phyloP scores from a whole-genome alignment of 208 protist species.

The Leishmania major region DNA sequence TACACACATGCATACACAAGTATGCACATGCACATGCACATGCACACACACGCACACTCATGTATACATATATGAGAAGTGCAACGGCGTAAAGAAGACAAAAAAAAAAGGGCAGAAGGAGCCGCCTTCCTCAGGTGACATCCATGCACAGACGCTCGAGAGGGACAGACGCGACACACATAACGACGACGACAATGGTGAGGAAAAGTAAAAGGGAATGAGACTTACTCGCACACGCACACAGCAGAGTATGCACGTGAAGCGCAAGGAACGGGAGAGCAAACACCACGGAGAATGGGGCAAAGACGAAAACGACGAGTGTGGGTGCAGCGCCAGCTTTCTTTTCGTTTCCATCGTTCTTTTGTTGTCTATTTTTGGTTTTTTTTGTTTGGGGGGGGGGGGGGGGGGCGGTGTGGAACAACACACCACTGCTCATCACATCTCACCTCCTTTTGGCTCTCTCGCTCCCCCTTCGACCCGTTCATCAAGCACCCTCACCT shows the following conservation, averaged over 20 bases:
- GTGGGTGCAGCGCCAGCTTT: too few relatives aligned
- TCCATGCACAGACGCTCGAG: background rate
- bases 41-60: background rate
- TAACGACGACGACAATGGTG: too few relatives aligned
- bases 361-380: too few relatives aligned
- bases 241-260: too few relatives aligned
- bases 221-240: too few relatives aligned
- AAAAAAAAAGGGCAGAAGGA: constrained; percentile 9
- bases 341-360: too few relatives aligned
- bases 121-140: background rate
- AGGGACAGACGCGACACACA: background rate
- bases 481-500: background rate
- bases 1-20: constrained; percentile 1
- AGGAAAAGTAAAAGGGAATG: too few relatives aligned
- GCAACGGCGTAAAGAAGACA: constrained; percentile 1
- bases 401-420: too few relatives aligned
- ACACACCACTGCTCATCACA: background rate
- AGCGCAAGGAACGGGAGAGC: too few relatives aligned
- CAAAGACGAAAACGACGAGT: too few relatives aligned
- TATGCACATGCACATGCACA: background rate
- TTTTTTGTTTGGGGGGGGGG: too few relatives aligned
- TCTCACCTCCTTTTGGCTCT: background rate
- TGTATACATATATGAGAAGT: background rate
- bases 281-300: too few relatives aligned
- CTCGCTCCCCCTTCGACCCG: background rate